Base-by-base conservation (phyloP, 2,329 filamentous ascomycete species). In the Orbilia brochopaga region DNA sequence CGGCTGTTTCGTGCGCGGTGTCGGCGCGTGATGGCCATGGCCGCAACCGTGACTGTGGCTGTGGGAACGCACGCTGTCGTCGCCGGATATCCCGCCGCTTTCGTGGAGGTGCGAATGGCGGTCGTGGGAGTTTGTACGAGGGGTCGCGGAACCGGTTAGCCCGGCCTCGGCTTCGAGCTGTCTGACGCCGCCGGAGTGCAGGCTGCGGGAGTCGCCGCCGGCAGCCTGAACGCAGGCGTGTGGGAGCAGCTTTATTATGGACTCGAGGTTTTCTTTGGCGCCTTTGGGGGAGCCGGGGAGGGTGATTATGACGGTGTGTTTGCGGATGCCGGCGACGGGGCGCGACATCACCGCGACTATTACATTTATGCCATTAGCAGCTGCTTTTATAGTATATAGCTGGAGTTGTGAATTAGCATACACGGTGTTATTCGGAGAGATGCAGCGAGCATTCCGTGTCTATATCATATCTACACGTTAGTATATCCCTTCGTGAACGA, bases 281-380 rank as follows among this genome's bases (percentile, higher is more conserved):
- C 92, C 94, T 79, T 97, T 97, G 0, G 94, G 94, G 0, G 93
- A 97, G 0, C 94, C 94, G 0, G 94, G 94, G 2, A 99, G 82
- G 0, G 94, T 99, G 73, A 97, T 81, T 23, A 99, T 89, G 58
- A 99, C 80, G 0, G 91, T 88, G 70, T 87, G 87, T 73, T 93
- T 88, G 32, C 94, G 85, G 1, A 96, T 87, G 1, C 94, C 94
- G 21, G 94, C 94, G 11, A 95, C 90, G 2, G 94, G 94, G 51
- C 94, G 86, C 57, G 94, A 90, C 94, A 99, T 99, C 82, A 96
- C 88, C 50, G 94, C 94, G 81, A 99, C 92, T 96, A 65, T 23
- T 57, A 23, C 11, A 15, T 53, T n/a, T 56, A 11, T 64, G 53
- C 80, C 64, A 50, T 7, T 23, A 79, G 75, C 54, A 51, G 40